Evolutionary conservation across 2,329 filamentous ascomycete genomes (phyloP).

Genomic region (Fusarium newnesense): DNA sequence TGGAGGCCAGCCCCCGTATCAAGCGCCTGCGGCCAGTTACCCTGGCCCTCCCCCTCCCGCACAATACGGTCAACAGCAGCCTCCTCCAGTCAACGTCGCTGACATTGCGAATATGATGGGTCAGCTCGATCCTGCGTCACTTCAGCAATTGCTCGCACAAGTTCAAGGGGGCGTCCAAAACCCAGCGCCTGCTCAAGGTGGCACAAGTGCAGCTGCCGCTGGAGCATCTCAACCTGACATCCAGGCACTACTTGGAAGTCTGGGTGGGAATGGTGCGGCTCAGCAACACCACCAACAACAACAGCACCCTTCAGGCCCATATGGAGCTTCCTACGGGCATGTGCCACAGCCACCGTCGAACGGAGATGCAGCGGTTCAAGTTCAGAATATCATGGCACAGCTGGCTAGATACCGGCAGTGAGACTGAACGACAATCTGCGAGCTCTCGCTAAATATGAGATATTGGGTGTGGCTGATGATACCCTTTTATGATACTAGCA

Average conservation of each 20-base stretch:
- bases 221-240: conserved; percentile 54
- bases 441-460: background rate
- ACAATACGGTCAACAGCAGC: conserved; percentile 48
- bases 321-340: conserved; percentile 48
- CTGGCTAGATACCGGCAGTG: conserved; percentile 72
- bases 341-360: conserved; percentile 44
- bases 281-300: conserved; percentile 34
- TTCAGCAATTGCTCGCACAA: conserved; percentile 76
- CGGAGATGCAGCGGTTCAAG: conserved; percentile 59
- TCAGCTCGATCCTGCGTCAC: conserved; percentile 72
- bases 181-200: conserved; percentile 22
- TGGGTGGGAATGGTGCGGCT: conserved; percentile 45
- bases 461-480: conserved; percentile 2
- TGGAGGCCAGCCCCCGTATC: conserved; percentile 43
- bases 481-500: conserved; percentile 32
- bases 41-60: conserved; percentile 40
- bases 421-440: background rate
- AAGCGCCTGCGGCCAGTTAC: conserved; percentile 45
- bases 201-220: conserved; percentile 36
- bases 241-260: conserved; percentile 57
- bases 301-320: conserved; percentile 27
- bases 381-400: conserved; percentile 81
- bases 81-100: conserved; percentile 46
- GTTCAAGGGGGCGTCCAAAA: conserved; percentile 53
- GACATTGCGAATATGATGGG: conserved; percentile 74